Conservation (phyloP, 495 filamentous ascomycete genomes). For the Hyaloscypha hepaticicola region DNA sequence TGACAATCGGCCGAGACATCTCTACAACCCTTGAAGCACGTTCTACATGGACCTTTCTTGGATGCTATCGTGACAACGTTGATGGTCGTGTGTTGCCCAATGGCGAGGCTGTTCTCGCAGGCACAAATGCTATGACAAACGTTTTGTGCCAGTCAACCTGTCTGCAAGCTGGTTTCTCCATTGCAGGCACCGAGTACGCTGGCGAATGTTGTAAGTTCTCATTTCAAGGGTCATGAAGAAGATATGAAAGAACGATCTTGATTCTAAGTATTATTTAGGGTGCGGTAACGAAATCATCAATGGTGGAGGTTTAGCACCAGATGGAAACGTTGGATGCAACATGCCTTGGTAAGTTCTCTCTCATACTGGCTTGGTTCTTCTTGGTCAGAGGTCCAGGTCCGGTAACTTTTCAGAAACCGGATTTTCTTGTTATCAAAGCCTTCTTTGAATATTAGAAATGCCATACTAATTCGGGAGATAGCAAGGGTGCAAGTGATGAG, state of each 20-base stretch:
- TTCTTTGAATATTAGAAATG: too few species aligned
- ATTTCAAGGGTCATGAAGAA: neutral
- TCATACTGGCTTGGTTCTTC: too few species aligned
- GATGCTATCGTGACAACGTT: conserved; percentile 10
- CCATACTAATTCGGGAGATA: too few species aligned
- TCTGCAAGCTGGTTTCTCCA: conserved; percentile 42
- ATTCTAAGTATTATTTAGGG: conserved; percentile 11
- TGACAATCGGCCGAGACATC: too few species aligned
- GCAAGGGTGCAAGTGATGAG: too few species aligned
- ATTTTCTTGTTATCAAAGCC: too few species aligned
- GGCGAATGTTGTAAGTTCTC: conserved; percentile 34
- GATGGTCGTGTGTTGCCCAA: conserved; percentile 23
- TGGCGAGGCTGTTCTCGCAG: conserved; percentile 21
- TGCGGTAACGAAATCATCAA: conserved; percentile 57
- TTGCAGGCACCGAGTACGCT: conserved; percentile 49
- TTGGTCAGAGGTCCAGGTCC: too few species aligned
- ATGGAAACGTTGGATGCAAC: conserved; percentile 43
- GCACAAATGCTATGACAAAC: conserved; percentile 32
- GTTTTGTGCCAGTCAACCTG: conserved; percentile 44
- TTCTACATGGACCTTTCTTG: too few species aligned
- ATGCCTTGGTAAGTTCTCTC: too few species aligned
- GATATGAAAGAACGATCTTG: too few species aligned
- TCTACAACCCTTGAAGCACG: too few species aligned
- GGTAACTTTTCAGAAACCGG: too few species aligned
- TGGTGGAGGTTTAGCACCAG: conserved; percentile 33